Evolutionary conservation across 2,329 filamentous ascomycete genomes (phyloP).

Genomic region (Sarocladiaceae sp.): DNA sequence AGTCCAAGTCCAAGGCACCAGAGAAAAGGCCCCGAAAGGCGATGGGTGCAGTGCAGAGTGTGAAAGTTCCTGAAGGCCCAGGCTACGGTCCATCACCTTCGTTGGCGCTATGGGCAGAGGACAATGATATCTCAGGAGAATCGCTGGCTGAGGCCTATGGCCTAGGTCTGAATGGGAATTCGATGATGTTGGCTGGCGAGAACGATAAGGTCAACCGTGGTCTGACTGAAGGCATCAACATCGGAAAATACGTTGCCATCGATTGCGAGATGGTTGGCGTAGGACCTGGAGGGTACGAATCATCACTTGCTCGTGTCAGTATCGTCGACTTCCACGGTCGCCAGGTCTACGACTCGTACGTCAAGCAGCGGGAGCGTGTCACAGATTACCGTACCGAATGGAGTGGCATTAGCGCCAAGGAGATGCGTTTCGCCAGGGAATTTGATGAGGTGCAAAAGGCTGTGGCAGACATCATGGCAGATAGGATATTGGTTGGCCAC

Average conservation of each 20-base stretch:
- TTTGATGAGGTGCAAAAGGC: conserved; percentile 74
- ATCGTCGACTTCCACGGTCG: conserved; percentile 90
- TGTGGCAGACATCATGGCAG: conserved; percentile 62
- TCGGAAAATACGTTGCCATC: conserved; percentile 86
- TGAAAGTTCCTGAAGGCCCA: conserved; percentile 32
- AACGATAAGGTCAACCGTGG: conserved; percentile 58
- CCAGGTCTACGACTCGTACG: conserved; percentile 91
- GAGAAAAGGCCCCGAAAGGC: not conserved
- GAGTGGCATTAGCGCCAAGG: conserved; percentile 70
- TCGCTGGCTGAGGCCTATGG: conserved; percentile 57
- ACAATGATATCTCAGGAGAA: conserved; percentile 55
- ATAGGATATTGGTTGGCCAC: conserved; percentile 74
- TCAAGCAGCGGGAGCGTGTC: conserved; percentile 68
- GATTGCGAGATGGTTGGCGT: conserved; percentile 99
- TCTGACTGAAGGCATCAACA: conserved; percentile 52
- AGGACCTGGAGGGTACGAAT: conserved; percentile 61
- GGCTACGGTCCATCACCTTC: conserved; percentile 42
- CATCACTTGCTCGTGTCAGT: conserved; percentile 78
- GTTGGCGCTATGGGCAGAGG: conserved; percentile 53
- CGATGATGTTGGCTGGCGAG: conserved; percentile 37
- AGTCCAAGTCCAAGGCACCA: conserved; percentile 13
- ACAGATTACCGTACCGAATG: conserved; percentile 87
- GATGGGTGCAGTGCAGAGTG: conserved; percentile 55
- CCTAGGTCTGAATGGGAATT: conserved; percentile 42
- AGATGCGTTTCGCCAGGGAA: conserved; percentile 61